Conservation (phyloP, 805 yeast species). For the Wickerhamiella sorbophila region DNA sequence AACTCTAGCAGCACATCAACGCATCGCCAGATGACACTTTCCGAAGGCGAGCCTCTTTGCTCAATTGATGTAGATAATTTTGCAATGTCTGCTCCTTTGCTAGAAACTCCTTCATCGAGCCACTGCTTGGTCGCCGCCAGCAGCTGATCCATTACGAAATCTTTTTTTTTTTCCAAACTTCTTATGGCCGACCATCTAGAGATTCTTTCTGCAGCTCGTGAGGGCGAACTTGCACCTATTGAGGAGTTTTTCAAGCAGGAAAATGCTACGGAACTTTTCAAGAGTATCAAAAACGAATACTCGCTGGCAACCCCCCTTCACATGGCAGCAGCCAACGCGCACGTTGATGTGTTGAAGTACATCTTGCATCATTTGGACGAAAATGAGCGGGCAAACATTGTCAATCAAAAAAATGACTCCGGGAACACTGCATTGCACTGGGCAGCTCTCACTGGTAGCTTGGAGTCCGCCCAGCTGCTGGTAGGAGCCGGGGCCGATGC, state of each 20-base stretch:
- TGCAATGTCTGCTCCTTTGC: neutral
- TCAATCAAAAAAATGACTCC: conserved; percentile 47
- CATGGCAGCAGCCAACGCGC: conserved; percentile 95
- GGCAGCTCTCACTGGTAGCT: conserved; percentile 85
- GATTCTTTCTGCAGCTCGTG: conserved; percentile 50
- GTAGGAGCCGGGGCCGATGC: conserved; percentile 78
- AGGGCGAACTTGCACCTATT: conserved; percentile 70
- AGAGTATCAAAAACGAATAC: conserved; percentile 47
- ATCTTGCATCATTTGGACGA: conserved; percentile 37
- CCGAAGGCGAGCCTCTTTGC: neutral
- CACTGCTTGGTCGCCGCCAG: conserved; percentile 9
- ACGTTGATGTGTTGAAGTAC: conserved; percentile 48
- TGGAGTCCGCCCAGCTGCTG: conserved; percentile 50
- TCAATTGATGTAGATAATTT: neutral
- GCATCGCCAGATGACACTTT: neutral
- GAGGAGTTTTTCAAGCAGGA: conserved; percentile 46
- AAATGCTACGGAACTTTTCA: conserved; percentile 22
- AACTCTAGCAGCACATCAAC: neutral
- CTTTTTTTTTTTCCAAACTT: neutral
- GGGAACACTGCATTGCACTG: conserved; percentile 95
- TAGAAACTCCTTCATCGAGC: conserved; percentile 5
- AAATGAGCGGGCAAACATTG: conserved; percentile 25
- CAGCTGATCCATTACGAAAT: conserved; percentile 6
- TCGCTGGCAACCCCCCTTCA: conserved; percentile 70
- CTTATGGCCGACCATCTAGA: conserved; percentile 8